Percentiles rank a stretch among this genome's conserved stretches.
Evolutionary conservation across 495 filamentous ascomycete species (phyloP).

Genomic region (Xylaria palmicola): DNA sequence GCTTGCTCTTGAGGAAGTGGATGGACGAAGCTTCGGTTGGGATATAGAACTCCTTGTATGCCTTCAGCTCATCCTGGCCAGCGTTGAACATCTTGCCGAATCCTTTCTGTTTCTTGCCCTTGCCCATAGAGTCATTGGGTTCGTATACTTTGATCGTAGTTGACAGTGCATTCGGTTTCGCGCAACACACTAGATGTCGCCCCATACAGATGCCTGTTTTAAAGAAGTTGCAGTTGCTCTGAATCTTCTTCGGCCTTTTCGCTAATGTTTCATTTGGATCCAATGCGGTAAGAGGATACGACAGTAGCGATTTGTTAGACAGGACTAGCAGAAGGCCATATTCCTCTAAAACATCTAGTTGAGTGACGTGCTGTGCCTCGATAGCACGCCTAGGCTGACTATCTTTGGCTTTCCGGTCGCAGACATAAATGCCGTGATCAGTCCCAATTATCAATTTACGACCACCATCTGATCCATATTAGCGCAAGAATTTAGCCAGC

Average conservation of each 20-base stretch:
- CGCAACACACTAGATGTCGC: slow-evolving; percentile 89
- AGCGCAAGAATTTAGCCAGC: slow-evolving; percentile 22
- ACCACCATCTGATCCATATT: slow-evolving; percentile 68
- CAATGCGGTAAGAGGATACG: slow-evolving; percentile 78
- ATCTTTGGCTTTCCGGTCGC: slow-evolving; percentile 81
- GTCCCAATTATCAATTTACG: slow-evolving; percentile 92
- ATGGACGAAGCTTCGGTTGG: slow-evolving; percentile 94
- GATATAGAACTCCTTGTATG: slow-evolving; percentile 99
- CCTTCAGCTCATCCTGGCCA: slow-evolving; percentile 89
- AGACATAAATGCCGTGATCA: slow-evolving; percentile 87
- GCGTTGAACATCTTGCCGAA: slow-evolving; percentile 93
- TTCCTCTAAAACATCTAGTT: slow-evolving; percentile 94
- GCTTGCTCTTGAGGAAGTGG: slow-evolving; percentile 93
- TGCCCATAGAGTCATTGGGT: slow-evolving; percentile 86
- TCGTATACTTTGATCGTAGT: slow-evolving; percentile 98
- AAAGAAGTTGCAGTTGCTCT: slow-evolving; percentile 96
- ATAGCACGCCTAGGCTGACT: slow-evolving; percentile 78
- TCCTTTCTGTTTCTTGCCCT: slow-evolving; percentile 86
- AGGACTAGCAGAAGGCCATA: slow-evolving; percentile 90
- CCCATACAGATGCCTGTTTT: slow-evolving; percentile 93
- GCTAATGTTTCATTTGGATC: slow-evolving; percentile 76
- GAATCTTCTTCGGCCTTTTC: slow-evolving; percentile 95
- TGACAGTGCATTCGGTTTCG: slow-evolving; percentile 84
- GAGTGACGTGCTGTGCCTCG: slow-evolving; percentile 83
- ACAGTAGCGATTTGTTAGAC: slow-evolving; percentile 84